Evolutionary conservation across 106 monocot genomes (phyloP).

Genomic region (Dendrobium catenatum): DNA sequence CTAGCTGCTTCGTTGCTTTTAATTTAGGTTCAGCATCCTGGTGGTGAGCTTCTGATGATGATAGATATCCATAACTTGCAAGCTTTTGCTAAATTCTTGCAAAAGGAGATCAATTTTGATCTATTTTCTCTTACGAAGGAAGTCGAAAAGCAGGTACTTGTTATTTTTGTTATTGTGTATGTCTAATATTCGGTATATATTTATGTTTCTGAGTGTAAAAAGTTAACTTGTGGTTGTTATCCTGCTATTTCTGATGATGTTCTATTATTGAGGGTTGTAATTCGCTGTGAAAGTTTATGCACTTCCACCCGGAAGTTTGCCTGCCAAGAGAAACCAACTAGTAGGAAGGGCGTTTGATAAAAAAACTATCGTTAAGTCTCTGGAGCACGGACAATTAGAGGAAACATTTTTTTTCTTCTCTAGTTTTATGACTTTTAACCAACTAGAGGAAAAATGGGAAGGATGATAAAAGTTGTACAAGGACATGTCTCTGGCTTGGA

Average conservation of each 20-base stretch:
- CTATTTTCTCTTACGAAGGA: conserved; percentile 72
- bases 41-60: conserved; percentile 59
- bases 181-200: background rate
- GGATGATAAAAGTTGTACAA: no score
- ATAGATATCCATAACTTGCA: conserved; percentile 68
- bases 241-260: background rate
- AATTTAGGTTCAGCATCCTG: conserved; percentile 72
- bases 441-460: no score
- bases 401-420: no score
- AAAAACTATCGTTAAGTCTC: no score
- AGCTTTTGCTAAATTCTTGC: conserved; percentile 57
- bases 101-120: conserved; percentile 50
- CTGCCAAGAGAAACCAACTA: background rate
- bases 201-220: background rate
- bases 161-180: background rate
- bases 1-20: conserved; percentile 12
- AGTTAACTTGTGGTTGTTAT: background rate
- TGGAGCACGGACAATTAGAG: no score
- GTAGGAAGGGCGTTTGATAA: background rate
- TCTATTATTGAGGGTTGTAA: background rate
- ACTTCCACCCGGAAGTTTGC: background rate
- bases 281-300: background rate
- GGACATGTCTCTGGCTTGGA: no score
- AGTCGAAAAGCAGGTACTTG: conserved; percentile 47
- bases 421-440: no score